Conservation (phyloP, 345 rosid species). For the Lagerstroemia speciosa region DNA sequence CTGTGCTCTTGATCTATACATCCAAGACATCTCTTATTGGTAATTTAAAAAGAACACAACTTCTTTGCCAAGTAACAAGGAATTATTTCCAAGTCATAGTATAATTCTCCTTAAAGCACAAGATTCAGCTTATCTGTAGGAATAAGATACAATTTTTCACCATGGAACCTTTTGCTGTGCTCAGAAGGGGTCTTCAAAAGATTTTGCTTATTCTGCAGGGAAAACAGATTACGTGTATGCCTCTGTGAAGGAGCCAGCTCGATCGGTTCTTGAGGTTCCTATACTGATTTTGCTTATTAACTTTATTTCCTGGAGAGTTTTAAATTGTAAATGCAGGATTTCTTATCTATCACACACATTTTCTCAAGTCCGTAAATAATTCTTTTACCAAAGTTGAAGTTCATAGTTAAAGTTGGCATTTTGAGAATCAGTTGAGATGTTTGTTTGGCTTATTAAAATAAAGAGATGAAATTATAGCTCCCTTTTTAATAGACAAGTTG, state of each 20-base stretch:
- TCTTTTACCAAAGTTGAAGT: background rate
- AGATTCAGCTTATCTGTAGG: background rate
- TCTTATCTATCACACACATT: background rate
- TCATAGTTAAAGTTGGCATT: background rate
- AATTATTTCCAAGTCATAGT: background rate
- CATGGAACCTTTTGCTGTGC: background rate
- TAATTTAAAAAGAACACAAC: background rate
- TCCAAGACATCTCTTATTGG: background rate
- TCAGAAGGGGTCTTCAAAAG: background rate
- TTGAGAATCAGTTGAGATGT: background rate
- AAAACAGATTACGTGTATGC: conserved; percentile 79
- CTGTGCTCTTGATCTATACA: background rate
- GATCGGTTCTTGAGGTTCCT: conserved; percentile 63
- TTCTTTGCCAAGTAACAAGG: background rate
- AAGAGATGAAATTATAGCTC: background rate
- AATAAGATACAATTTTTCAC: background rate
- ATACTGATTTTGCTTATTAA: conserved; percentile 16
- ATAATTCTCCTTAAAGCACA: background rate
- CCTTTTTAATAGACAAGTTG: background rate
- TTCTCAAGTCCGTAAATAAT: background rate
- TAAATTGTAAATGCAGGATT: conserved; percentile 8
- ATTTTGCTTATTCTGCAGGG: conserved; percentile 36
- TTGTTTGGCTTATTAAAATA: background rate
- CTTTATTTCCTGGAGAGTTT: background rate
- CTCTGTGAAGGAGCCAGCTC: conserved; percentile 58